These are phyloP conservation scores for Chaetomiaceae sp. DNA, from an alignment of 2,329 filamentous ascomycete species.

Conservation along the genomic window DNA sequence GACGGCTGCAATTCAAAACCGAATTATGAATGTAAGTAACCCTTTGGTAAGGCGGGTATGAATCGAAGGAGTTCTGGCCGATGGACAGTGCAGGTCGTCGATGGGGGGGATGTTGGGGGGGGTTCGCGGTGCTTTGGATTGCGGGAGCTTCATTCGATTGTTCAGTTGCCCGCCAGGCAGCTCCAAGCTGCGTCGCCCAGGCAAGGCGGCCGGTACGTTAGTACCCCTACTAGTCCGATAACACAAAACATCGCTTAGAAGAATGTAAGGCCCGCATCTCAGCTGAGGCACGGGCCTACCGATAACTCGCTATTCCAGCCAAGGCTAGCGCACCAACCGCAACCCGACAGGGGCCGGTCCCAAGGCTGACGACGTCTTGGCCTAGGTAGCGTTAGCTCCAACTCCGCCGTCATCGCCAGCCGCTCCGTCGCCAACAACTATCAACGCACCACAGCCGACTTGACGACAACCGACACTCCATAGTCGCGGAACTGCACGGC, in stretches of 20 bases:
- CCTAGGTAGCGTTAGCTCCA: slow-evolving; percentile 14
- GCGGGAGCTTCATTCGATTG: slow-evolving; percentile 18
- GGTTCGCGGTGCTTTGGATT: slow-evolving; percentile 7
- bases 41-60: not conserved
- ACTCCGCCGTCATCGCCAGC: slow-evolving; percentile 13
- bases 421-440: too few relatives aligned
- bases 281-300: not conserved
- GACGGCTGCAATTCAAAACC: slow-evolving; percentile 3
- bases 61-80: not conserved
- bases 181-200: slow-evolving; percentile 27
- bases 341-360: not conserved
- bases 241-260: slow-evolving; percentile 7
- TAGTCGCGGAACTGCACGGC: not conserved
- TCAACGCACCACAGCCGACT: not conserved
- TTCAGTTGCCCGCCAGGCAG: slow-evolving; percentile 26
- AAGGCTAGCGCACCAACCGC: not conserved
- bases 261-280: not conserved
- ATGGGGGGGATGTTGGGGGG: slow-evolving; percentile 1
- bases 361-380: slow-evolving; percentile 21
- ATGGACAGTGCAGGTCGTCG: slow-evolving; percentile 3
- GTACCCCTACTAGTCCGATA: too few relatives aligned
- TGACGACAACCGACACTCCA: not conserved
- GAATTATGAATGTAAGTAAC: not conserved
- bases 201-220: slow-evolving; percentile 20
- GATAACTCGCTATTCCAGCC: not conserved